Evolutionary conservation across 331 rosid genomes (phyloP), one percentile per base, ranked within the genome.

Genomic region (Acacia pycnantha): DNA sequence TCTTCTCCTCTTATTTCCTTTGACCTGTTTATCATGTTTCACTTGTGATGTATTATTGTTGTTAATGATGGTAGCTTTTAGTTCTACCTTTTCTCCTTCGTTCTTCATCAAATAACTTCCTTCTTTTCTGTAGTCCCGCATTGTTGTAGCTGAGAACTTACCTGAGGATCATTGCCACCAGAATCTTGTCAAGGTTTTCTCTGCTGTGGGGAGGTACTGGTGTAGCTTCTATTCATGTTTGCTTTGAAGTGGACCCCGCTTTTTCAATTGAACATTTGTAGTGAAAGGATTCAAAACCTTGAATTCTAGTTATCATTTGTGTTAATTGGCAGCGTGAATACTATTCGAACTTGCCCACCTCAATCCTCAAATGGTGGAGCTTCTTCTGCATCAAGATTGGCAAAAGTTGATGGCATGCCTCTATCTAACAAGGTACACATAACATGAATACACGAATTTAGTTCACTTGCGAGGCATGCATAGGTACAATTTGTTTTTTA

Each of bases 81-180:
- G 54, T 11, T 48, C 53, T 70, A 54, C 56, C 46, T 41, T 70
- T 53, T 70, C 10, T 24, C 62, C 40, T 67, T 66, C 46, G 29
- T 40, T 24, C 33, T 59, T 59, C 16, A 19, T 37, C 48, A 79
- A 31, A 80, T 80, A 61, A 64, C 75, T 64, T 62, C 75, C 33
- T 78, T 31, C 77, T 65, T 65, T 12, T 53, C 58, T 62, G 67
- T 84, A 95, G 99, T 91, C 97, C 59, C 98, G 99, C 82, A 88
- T 95, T 81, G 90, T 93, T 83, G 89, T 95, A 47, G 99, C 99
- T 64, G 99, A 93, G 88, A 95, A 95, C 85, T 88, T 95, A 90
- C 99, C 99, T 2, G 99, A 95, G 85, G 99, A 95, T 82, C 99
- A 95, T 85, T 93, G 98, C 92, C 99, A 95, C 89, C 99, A 93